Evolutionary conservation across 2,329 filamentous ascomycete species (phyloP), one percentile per base, ranked within the genome.

Genomic region (Endothia cerciana): DNA sequence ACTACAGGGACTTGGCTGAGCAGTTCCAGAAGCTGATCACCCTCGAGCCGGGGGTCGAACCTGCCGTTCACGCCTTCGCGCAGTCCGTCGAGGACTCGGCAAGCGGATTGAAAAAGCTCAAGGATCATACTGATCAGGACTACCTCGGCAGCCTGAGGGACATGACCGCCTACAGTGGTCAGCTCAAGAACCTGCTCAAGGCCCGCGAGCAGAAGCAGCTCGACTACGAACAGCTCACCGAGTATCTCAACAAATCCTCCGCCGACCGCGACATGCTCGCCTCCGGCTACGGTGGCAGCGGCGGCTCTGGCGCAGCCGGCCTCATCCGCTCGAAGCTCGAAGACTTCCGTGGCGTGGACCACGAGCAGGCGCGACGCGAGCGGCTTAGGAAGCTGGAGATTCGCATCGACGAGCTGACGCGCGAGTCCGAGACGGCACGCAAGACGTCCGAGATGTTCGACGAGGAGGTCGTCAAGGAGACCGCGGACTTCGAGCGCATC

Each of bases 191-290:
- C 30, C 88, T 99, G 5, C 88, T 99, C 69, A 97, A 97, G 77
- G 92, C 92, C 1, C 90, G 95, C 43, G 95, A 99, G 80, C 93
- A 96, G 80, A 99, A 99, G 77, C 95, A 99, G 77, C 90, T 99
- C 65, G 95, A 99, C 80, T 97, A 94, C 74, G 95, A 99, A 79
- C 94, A 93, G 70, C 85, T 99, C 41, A 97, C 93, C 36, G 94
- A 98, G 76, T 98, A 98, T 77, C 91, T 97, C 63, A 92, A 92
- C 80, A 97, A 97, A 77, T 93, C 92, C 0, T 93, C 92, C 2
- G 81, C 88, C 3, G 95, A 99, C 77, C 90, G 94, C 58, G 95
- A 99, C 78, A 83, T 86, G 19, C 87, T 97, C 2, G 83, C 84
- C 10, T 87, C 88, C 0, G 87, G 89, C 13, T 88, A 90, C 70